Evolutionary conservation across 2,329 filamentous ascomycete genomes (phyloP), one percentile per base, ranked within the genome.

Genomic region (Acephala macrosclerotiorum): DNA sequence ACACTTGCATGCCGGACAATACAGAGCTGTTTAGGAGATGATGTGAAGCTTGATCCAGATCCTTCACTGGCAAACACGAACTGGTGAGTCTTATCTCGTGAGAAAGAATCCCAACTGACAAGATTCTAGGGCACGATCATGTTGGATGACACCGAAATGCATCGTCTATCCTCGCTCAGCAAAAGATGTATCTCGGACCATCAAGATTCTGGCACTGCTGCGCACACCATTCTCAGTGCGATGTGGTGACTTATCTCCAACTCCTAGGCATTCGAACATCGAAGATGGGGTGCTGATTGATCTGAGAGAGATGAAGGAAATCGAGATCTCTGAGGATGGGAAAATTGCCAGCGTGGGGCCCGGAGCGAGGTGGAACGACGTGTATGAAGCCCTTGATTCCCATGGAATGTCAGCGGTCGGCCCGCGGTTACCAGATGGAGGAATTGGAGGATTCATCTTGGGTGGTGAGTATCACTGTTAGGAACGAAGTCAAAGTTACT

Each of bases 381-480:
- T 49, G 20, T 49, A 22, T 49, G 45, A 49, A 49, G 45, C 45
- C 25, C 20, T 49, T 22, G 45, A 49, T 49, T 25, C 45, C 45
- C 45, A 22, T 22, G 45, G 45, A 49, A 11, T 49, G n/a, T 20
- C 45, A n/a, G 45, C 25, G 45, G 45, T 49, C 45, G 45, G 45
- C 25, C 45, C 45, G 45, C 45, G 45, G 45, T 22, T 49, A 6
- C 45, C 45, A 22, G 20, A 49, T 7, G 45, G n/a, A 20, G 45
- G 45, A 49, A 49, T 49, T 22, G 45, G 45, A 49, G 45, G 45
- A 49, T 49, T 49, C 20, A 22, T 49, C n/a, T 49, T 49, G 45
- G 45, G 45, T 49, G 45, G 45, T 49, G 20, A 25, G 45, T 22
- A 9, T 22, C 45, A 49, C 1, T 49, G 14, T 49, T 49, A n/a